Percentiles rank a stretch among this genome's conserved stretches.
phyloP scores from a whole-genome alignment of 352 stramenopile species.

The Saprolegnia parasitica region DNA sequence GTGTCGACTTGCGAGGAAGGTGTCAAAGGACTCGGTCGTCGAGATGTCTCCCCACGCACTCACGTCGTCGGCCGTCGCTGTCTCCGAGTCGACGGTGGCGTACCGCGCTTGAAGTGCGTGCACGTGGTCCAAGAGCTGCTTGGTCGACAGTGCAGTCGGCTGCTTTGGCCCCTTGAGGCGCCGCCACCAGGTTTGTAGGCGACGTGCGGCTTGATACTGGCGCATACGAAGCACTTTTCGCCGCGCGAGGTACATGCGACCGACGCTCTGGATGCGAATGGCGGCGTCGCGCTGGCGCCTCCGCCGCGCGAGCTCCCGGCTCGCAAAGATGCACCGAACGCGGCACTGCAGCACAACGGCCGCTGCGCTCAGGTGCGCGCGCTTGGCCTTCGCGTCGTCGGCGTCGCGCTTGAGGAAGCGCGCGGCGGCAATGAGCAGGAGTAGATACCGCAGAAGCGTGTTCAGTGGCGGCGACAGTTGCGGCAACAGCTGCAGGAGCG shows the following conservation, averaged over 20 bases:
- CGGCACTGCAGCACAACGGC: constrained; percentile 49
- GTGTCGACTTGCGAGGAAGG: constrained; percentile 43
- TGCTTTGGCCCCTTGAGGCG: constrained; percentile 36
- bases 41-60: constrained; percentile 46
- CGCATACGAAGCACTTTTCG: constrained; percentile 43
- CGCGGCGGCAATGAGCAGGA: constrained; percentile 37
- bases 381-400: constrained; percentile 33
- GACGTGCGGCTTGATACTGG: constrained; percentile 45
- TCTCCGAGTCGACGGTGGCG: constrained; percentile 24
- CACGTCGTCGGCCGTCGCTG: constrained; percentile 31
- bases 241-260: constrained; percentile 58
- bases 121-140: constrained; percentile 46
- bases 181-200: constrained; percentile 59
- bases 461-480: constrained; percentile 5
- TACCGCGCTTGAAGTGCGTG: constrained; percentile 41
- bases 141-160: constrained; percentile 28
- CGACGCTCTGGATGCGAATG: constrained; percentile 58
- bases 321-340: constrained; percentile 36
- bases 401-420: constrained; percentile 57
- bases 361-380: constrained; percentile 25
- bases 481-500: constrained; percentile 1
- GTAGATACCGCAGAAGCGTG: constrained; percentile 3
- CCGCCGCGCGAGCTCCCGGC: constrained; percentile 32
- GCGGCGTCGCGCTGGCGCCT: constrained; percentile 37
- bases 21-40: constrained; percentile 40